Percentiles rank a stretch among this genome's conserved stretches.
phyloP scores from a whole-genome alignment of 306 rosid species.

The Nissolia schottii region DNA sequence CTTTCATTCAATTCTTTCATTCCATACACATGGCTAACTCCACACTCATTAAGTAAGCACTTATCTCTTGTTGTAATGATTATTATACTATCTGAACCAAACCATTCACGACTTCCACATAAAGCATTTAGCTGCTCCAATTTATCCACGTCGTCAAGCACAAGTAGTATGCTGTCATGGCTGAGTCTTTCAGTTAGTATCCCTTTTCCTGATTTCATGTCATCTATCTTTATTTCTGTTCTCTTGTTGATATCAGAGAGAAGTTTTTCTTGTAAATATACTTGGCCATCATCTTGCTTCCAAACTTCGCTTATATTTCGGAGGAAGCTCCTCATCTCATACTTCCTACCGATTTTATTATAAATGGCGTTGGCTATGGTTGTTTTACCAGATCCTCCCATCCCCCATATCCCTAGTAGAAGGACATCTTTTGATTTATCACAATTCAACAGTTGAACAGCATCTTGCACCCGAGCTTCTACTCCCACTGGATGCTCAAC shows the following conservation, averaged over 20 bases:
- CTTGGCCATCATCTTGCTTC: neutral
- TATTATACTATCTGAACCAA: neutral
- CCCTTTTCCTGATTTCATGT: neutral
- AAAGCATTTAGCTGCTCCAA: neutral
- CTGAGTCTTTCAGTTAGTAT: neutral
- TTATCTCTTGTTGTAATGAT: neutral
- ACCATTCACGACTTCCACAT: conserved; percentile 2
- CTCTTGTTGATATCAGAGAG: neutral
- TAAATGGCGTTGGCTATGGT: neutral
- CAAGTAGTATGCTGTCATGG: neutral
- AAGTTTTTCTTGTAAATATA: neutral
- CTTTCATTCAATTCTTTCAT: neutral
- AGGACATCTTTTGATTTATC: neutral
- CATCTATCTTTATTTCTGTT: neutral
- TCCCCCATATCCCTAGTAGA: neutral
- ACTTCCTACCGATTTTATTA: neutral
- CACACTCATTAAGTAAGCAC: neutral
- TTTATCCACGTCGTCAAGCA: conserved; percentile 7
- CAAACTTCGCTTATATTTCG: neutral
- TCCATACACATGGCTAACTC: neutral
- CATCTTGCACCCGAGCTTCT: neutral
- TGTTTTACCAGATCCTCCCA: neutral
- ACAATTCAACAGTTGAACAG: neutral
- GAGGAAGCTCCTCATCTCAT: neutral
- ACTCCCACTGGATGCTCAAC: neutral